A percentile compares a stretch with the other conserved stretches of the same genome.
phyloP scores from a whole-genome alignment of 1,284 basidiomycete species.

The Sporisorium scitamineum region DNA sequence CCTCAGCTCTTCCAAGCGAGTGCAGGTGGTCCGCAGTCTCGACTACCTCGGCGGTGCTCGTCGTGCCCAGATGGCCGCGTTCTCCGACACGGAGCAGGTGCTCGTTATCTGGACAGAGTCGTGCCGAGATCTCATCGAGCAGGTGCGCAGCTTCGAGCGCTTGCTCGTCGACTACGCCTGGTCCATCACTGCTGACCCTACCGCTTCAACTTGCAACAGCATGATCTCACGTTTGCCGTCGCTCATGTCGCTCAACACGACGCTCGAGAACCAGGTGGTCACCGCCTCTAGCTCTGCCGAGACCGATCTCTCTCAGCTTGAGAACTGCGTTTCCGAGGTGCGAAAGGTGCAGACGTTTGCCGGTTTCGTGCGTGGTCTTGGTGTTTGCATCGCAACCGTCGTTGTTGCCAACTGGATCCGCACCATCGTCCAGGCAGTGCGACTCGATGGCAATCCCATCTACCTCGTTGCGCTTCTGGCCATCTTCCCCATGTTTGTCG shows the following conservation, averaged over 20 bases:
- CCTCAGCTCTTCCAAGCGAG: slow-evolving; percentile 38
- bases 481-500: slow-evolving; percentile 24
- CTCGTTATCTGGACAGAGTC: slow-evolving; percentile 80
- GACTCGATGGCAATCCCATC: slow-evolving; percentile 24
- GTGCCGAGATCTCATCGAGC: slow-evolving; percentile 72
- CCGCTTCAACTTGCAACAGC: slow-evolving; percentile 31
- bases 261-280: slow-evolving; percentile 22
- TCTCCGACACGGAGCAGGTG: slow-evolving; percentile 81
- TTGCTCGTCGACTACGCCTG: slow-evolving; percentile 84
- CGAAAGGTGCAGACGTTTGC: slow-evolving; percentile 19
- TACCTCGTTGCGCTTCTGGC: slow-evolving; percentile 26
- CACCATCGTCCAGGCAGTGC: slow-evolving; percentile 26
- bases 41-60: slow-evolving; percentile 77
- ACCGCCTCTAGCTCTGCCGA: slow-evolving; percentile 13
- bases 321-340: slow-evolving; percentile 21
- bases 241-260: slow-evolving; percentile 30
- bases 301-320: slow-evolving; percentile 17
- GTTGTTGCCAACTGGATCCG: slow-evolving; percentile 35
- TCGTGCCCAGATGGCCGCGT: slow-evolving; percentile 86
- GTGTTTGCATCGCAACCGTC: slow-evolving; percentile 27
- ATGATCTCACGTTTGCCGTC: slow-evolving; percentile 34
- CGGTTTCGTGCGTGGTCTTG: slow-evolving; percentile 27
- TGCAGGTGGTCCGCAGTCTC: slow-evolving; percentile 72
- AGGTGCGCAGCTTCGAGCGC: slow-evolving; percentile 76
- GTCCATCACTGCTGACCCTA: slow-evolving; percentile 65